Evolutionary conservation across 2,329 filamentous ascomycete species (phyloP).

Genomic region (Venturia effusa): DNA sequence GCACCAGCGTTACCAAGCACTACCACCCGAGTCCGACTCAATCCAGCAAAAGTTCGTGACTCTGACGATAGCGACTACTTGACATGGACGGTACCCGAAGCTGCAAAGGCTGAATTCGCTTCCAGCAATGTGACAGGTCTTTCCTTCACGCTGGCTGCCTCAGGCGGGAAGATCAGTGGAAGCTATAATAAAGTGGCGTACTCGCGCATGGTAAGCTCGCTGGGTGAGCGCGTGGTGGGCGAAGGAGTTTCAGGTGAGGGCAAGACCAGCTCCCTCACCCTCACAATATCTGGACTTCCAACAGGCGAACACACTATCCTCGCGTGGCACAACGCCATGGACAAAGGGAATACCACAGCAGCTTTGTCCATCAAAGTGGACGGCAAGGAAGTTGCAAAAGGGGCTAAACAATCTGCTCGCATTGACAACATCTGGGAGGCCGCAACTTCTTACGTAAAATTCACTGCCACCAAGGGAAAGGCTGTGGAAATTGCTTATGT

Average conservation of each 20-base stretch:
- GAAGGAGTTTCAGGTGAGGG: conserved; percentile 20
- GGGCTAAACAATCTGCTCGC: conserved; percentile 17
- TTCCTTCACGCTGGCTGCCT: conserved; percentile 5
- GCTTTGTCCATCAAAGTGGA: conserved; percentile 19
- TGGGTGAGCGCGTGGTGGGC: conserved; percentile 21
- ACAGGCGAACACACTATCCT: conserved; percentile 21
- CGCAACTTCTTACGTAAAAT: conserved; percentile 19
- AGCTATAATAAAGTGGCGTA: conserved; percentile 20
- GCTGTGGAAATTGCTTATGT: conserved; percentile 17
- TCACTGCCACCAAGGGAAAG: conserved; percentile 16
- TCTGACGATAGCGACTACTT: not conserved
- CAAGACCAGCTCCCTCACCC: conserved; percentile 15
- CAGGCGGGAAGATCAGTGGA: conserved; percentile 16
- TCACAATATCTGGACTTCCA: conserved; percentile 20
- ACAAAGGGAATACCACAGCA: conserved; percentile 16
- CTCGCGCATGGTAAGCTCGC: conserved; percentile 18
- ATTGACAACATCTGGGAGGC: conserved; percentile 24
- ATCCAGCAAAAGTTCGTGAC: not conserved
- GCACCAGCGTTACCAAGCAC: not conserved
- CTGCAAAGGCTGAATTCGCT: not conserved
- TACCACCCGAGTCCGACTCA: not conserved
- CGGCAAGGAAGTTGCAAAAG: conserved; percentile 13
- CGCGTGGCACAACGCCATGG: conserved; percentile 24
- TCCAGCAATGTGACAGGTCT: conserved; percentile 8
- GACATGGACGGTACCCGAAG: not conserved